Base-by-base conservation (phyloP, 208 protist genomes). In the Tritrichomonas foetus region DNA sequence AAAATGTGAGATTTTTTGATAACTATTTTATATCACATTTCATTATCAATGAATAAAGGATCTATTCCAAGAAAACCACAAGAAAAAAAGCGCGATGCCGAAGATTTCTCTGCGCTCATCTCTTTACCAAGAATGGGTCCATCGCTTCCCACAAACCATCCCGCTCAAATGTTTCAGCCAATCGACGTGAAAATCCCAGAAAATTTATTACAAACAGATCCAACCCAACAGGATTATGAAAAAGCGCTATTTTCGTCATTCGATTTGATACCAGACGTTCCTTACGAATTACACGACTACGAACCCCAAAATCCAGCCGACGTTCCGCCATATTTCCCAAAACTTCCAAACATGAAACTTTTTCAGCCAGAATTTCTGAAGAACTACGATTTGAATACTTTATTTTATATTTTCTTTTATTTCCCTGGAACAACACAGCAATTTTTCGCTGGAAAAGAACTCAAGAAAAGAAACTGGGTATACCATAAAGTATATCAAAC, bases 321-420 rank as follows among this genome's bases (percentile, higher is more conserved):
- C 5, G 36, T n/a, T 39, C 44, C 41, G n/a, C 8, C 64, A 11
- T 5, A 69, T n/a, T 84, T n/a, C 20, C 74, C 74, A n/a, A 36
- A 84, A 53, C 9, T 25, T 13, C 74, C 74, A 53, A 84, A 84
- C 53, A 69, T 69, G 64, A 69, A 69, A 69, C 27, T 69, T 33
- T n/a, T 69, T 3, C 64, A 69, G n/a, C 64, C 64, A 69, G 64
- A 69, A n/a, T 69, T 69, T n/a, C 8, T 69, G 64, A 69, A n/a
- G 8, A 69, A 69, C 27, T 69, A 33, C n/a, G 64, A 69, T 30
- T 33, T 33, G 11, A 33, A 5, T 33, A 69, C 64, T n/a, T n/a
- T 69, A n/a, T 69, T 69, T 69, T 69, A 69, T 25, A 69, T 69
- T n/a, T 69, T 69, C n/a, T 69, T n/a, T 69, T 69, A 69, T 69